phyloP scores from a whole-genome alignment of 73 alveolate species.

The Urostyla sp. region DNA sequence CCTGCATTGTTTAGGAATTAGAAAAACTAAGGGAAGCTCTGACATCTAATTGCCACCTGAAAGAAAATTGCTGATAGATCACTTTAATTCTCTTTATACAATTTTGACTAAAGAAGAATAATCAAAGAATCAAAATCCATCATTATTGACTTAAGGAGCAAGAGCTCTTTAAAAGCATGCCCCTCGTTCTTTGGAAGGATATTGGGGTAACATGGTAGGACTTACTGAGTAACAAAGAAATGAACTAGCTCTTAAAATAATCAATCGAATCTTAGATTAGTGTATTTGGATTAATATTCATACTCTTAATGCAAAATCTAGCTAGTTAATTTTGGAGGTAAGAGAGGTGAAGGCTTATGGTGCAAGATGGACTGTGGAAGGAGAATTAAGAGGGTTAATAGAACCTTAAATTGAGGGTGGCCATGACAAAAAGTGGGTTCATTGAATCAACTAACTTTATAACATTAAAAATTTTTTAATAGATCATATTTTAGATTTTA shows the following conservation, averaged over 20 bases:
- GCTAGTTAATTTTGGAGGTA: constrained; percentile 68
- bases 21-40: constrained; percentile 76
- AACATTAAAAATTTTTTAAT: background rate
- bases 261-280: constrained; percentile 65
- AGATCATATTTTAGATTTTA: no score
- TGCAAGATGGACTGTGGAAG: constrained; percentile 84
- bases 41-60: constrained; percentile 73
- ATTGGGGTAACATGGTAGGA: constrained; percentile 87
- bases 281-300: constrained; percentile 89
- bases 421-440: constrained; percentile 90
- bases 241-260: constrained; percentile 73
- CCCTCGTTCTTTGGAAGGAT: constrained; percentile 81
- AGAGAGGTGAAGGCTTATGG: constrained; percentile 88
- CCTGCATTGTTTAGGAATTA: constrained; percentile 80
- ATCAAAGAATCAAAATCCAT: constrained; percentile 64
- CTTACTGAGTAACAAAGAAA: constrained; percentile 78
- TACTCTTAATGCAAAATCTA: constrained; percentile 69
- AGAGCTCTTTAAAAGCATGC: constrained; percentile 86
- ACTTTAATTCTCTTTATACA: constrained; percentile 64
- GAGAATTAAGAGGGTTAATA: constrained; percentile 83
- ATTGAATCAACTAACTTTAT: constrained; percentile 52
- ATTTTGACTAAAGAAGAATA: constrained; percentile 64
- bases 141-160: constrained; percentile 88
- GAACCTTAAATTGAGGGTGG: constrained; percentile 89
- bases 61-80: constrained; percentile 60